A percentile compares a stretch with the other conserved stretches of the same genome.
Evolutionary conservation across 176 grass and related monocot species (phyloP).

Genomic region (Pharus latifolius): DNA sequence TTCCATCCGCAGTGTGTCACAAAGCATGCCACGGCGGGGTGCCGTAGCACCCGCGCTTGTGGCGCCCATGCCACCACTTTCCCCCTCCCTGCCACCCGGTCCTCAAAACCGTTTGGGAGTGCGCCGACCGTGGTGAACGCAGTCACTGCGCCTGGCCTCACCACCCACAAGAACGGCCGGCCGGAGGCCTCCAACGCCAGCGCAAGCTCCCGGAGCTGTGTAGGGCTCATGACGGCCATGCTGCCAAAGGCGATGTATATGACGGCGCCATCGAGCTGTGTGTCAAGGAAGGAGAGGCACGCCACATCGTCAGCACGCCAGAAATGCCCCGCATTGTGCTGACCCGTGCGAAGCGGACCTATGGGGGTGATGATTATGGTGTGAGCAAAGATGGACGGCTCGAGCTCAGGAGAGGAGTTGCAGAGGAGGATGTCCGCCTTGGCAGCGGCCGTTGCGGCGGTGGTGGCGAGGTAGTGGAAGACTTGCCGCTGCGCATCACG

Average conservation of each 20-base stretch:
- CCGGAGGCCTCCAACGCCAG: constrained; percentile 14
- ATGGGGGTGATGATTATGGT: constrained; percentile 6
- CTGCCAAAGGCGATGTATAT: constrained; percentile 52
- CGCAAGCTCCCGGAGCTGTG: constrained; percentile 32
- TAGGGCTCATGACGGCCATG: constrained; percentile 16
- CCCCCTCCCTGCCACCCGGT: neutral
- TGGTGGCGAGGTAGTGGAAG: constrained; percentile 19
- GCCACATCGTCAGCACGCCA: constrained; percentile 12
- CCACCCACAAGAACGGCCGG: constrained; percentile 36
- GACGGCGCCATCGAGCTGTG: constrained; percentile 23
- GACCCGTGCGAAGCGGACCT: constrained; percentile 29
- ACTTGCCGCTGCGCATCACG: constrained; percentile 1
- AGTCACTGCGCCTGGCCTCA: neutral
- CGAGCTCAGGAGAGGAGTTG: constrained; percentile 36
- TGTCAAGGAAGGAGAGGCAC: constrained; percentile 39
- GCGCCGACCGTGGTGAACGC: neutral
- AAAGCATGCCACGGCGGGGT: constrained; percentile 30
- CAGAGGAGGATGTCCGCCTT: constrained; percentile 32
- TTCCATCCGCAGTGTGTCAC: constrained; percentile 51
- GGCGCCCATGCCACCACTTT: constrained; percentile 33
- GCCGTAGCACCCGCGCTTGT: constrained; percentile 21
- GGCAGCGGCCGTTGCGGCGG: neutral
- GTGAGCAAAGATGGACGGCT: constrained; percentile 8
- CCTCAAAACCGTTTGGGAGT: neutral
- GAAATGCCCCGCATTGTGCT: constrained; percentile 21